Base-by-base conservation (phyloP, 2,329 filamentous ascomycete species). In the Hyphodiscus sp. region DNA sequence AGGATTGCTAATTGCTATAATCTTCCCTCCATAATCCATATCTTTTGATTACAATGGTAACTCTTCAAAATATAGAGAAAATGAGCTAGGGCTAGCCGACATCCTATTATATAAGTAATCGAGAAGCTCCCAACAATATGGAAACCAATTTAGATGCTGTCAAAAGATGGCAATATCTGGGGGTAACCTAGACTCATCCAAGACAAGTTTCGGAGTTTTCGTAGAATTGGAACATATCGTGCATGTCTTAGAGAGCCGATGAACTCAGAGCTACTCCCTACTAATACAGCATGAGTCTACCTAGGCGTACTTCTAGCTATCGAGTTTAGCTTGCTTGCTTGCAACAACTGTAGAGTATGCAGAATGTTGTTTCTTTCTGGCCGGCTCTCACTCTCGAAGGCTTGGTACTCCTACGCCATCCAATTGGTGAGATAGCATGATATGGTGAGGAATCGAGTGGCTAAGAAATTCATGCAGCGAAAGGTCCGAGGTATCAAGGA, bases 391-490 rank as follows among this genome's bases (percentile, higher is more conserved):
- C 20, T 47, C 16, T 30, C n/a, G 9, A 53, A n/a, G 16, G 53
- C 54, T n/a, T 29, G 38, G 26, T 45, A 57, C 46, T 29, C 54
- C 54, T 29, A 51, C 47, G 7, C 42, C 11, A 2, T 23, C 41
- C 68, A 68, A 69, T 4, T 60, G 65, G 49, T 70, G 68, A 10
- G 67, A 69, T 9, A 70, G 60, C 9, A 70, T 68, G 4, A 63
- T 66, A 51, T 69, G 69, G 0, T 33, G 7, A 13, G 29, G 29
- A 33, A 33, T 33, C 29, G 7, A 8, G 29, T 8, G 13, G 29
- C 29, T 13, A 13, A 33, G 13, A 13, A 33, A 33, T 33, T 33
- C 29, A 13, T 33, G 29, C 7, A 33, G 29, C 7, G 29, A 8
- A 13, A 33, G 29, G 13, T 7, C 13, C 7, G 29, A 33, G 7